These are phyloP conservation scores for Spirogloea muscicola DNA, from an alignment of 139 green algal genomes.

Conservation along the genomic window DNA sequence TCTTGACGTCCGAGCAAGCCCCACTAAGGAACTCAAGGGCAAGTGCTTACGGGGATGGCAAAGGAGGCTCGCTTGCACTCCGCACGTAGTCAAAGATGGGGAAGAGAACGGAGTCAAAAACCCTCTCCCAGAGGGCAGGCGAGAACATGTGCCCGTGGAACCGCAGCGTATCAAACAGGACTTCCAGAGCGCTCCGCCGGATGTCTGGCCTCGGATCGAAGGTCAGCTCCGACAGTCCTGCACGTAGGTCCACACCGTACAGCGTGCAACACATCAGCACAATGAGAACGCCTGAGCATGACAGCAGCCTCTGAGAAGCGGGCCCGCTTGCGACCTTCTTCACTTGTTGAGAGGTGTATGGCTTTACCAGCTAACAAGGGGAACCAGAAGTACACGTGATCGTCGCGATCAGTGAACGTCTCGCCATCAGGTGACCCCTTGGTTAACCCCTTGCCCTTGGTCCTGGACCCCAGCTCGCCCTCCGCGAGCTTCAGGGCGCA, in stretches of 20 bases:
- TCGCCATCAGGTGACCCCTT: slow-evolving; percentile 22
- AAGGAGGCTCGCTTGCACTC: slow-evolving; percentile 50
- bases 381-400: slow-evolving; percentile 99
- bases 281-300: no score
- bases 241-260: no score
- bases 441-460: neutral
- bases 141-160: slow-evolving; percentile 91
- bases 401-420: slow-evolving; percentile 77
- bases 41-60: no score
- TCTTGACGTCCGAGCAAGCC: no score
- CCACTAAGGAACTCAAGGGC: no score
- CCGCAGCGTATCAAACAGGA: slow-evolving; percentile 92
- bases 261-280: no score
- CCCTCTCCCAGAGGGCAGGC: slow-evolving; percentile 81
- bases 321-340: neutral
- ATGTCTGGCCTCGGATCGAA: slow-evolving; percentile 92
- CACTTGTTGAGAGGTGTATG: neutral
- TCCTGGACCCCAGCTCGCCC: slow-evolving; percentile 73
- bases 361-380: slow-evolving; percentile 77
- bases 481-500: slow-evolving; percentile 94
- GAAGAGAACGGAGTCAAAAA: slow-evolving; percentile 93
- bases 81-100: slow-evolving; percentile 97
- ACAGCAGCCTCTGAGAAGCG: no score
- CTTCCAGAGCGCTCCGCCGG: slow-evolving; percentile 57
- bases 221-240: slow-evolving; percentile 89